A percentile compares a stretch with the other conserved stretches of the same genome.
phyloP scores from a whole-genome alignment of 805 yeast species.

The Pichia gijzeniarum region DNA sequence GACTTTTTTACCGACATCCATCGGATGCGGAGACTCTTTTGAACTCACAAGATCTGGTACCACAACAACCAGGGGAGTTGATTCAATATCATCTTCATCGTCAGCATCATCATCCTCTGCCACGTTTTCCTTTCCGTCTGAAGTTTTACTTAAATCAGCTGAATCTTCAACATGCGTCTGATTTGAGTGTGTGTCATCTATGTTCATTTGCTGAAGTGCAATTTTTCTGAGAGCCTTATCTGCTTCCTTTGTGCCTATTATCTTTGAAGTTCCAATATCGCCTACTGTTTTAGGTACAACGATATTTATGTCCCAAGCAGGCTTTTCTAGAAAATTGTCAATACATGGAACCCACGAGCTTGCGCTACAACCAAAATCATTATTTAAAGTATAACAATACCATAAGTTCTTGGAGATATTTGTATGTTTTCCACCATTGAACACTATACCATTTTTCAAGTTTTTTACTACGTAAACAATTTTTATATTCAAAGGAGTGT shows the following conservation, averaged over 20 bases:
- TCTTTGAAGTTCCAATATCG: constrained; percentile 51
- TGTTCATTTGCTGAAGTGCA: constrained; percentile 28
- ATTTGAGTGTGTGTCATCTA: constrained; percentile 27
- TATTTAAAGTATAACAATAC: constrained; percentile 83
- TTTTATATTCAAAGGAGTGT: constrained; percentile 66
- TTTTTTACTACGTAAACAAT: constrained; percentile 61
- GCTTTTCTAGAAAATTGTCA: constrained; percentile 79
- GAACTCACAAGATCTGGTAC: constrained; percentile 64
- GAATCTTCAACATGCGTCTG: not conserved
- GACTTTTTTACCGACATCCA: constrained; percentile 67
- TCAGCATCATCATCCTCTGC: constrained; percentile 31
- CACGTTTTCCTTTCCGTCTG: constrained; percentile 23
- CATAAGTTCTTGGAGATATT: constrained; percentile 44
- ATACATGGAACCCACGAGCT: constrained; percentile 98
- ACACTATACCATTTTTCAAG: constrained; percentile 69
- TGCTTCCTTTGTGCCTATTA: constrained; percentile 36
- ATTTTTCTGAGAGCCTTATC: constrained; percentile 24
- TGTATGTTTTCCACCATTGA: constrained; percentile 55
- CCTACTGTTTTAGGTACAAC: constrained; percentile 74
- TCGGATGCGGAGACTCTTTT: constrained; percentile 68
- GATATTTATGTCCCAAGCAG: constrained; percentile 90
- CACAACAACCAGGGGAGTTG: constrained; percentile 52
- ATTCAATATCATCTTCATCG: constrained; percentile 38
- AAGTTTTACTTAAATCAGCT: not conserved
- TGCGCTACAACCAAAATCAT: constrained; percentile 72